A percentile compares a stretch with the other conserved stretches of the same genome.
Evolutionary conservation across 306 rosid genomes (phyloP).

Genomic region (Inga oerstediana): DNA sequence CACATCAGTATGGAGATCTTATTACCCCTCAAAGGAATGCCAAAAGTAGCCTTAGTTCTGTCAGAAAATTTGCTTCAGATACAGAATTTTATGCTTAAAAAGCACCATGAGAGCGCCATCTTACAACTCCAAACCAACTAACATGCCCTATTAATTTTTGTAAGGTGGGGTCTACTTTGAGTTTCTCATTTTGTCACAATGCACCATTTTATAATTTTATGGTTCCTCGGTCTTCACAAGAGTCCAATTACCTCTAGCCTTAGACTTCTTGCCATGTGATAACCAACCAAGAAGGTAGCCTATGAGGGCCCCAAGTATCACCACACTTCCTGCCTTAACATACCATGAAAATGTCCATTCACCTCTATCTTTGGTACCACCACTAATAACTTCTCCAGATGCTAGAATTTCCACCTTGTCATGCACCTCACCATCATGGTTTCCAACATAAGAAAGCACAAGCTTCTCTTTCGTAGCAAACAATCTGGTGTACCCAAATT

Average conservation of each 20-base stretch:
- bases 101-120: background rate
- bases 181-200: background rate
- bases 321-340: slow-evolving; percentile 54
- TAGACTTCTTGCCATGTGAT: slow-evolving; percentile 49
- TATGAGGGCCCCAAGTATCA: slow-evolving; percentile 67
- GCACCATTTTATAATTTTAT: slow-evolving; percentile 36
- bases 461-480: slow-evolving; percentile 57
- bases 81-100: background rate
- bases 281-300: slow-evolving; percentile 76
- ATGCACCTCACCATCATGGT: slow-evolving; percentile 61
- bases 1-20: background rate
- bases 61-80: background rate
- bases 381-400: slow-evolving; percentile 47
- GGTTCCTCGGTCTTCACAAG: slow-evolving; percentile 74
- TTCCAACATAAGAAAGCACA: slow-evolving; percentile 59
- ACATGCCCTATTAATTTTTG: background rate
- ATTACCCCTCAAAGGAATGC: background rate
- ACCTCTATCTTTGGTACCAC: slow-evolving; percentile 10
- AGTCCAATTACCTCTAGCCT: slow-evolving; percentile 54
- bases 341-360: slow-evolving; percentile 38
- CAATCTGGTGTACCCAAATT: slow-evolving; percentile 88
- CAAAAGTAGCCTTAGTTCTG: background rate
- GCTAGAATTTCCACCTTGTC: slow-evolving; percentile 54
- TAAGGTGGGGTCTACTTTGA: background rate
- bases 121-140: background rate